Base-by-base conservation (phyloP, 345 rosid species). In the Brassica napus region DNA sequence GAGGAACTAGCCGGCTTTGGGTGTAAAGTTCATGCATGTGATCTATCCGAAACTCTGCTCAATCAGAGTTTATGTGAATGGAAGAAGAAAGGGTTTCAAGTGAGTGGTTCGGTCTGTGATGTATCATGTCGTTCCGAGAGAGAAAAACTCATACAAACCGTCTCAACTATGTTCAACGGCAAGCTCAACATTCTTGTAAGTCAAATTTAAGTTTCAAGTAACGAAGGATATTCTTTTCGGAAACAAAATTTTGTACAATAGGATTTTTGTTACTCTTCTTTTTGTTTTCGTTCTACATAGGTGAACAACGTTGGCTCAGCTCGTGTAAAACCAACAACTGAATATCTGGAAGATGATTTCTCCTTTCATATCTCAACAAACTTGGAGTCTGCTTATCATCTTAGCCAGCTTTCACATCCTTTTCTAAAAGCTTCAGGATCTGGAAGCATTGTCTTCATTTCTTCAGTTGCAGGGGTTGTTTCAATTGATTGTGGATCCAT, bases 341-440 rank as follows among this genome's bases (percentile, higher is more conserved):
- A 86, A 18, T 86, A 72, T 78, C 44, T 77, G 30, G 85, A 75
- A 0, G 90, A 87, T 35, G 91, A 89, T 30, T 77, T 77, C 44
- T 44, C 87, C 1, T 71, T 26, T 1, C 42, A 80, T 11, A 82
- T 88, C 71, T 79, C 82, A 23, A 81, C 81, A 6, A 89, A 89
- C 37, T 8, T 89, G 26, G 88, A 88, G 26, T 72, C 87, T 71
- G 81, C 86, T 49, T 89, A 65, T 37, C 86, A 88, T 84, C 73
- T 88, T 6, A 81, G 76, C 77, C 88, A 88, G 75, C 79, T 89
- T 63, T 81, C 91, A 52, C 81, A 88, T 76, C 90, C 90, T 1
- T 30, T 83, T 2, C 28, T 86, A 39, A 89, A 85, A 75, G 85
- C 83, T 60, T 84, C 91, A 5, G 89, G 85, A 69, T 67, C 63